A percentile compares a stretch with the other conserved stretches of the same genome.
Evolutionary conservation across 1,284 basidiomycete genomes (phyloP).

Genomic region (Trichosporon asahii): DNA sequence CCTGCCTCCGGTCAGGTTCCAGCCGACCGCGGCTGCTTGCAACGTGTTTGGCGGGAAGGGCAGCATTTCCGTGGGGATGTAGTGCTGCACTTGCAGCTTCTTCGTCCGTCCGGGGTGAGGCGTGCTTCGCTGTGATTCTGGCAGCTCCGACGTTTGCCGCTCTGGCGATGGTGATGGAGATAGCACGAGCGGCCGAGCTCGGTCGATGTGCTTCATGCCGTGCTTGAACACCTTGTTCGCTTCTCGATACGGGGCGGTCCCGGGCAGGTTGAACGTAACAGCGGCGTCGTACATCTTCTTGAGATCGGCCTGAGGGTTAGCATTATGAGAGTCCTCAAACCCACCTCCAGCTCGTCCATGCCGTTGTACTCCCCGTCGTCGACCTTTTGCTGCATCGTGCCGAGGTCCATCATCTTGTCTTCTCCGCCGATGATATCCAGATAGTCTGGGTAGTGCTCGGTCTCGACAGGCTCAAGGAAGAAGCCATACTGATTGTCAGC

Average conservation of each 20-base stretch:
- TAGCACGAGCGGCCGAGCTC: constrained; percentile 38
- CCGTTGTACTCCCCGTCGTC: constrained; percentile 41
- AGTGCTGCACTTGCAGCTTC: neutral
- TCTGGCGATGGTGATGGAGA: constrained; percentile 42
- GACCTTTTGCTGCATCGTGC: constrained; percentile 50
- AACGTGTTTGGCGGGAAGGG: constrained; percentile 43
- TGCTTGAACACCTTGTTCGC: constrained; percentile 39
- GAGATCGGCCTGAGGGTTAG: constrained; percentile 38
- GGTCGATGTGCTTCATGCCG: constrained; percentile 47
- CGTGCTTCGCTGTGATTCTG: constrained; percentile 17
- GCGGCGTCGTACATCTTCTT: constrained; percentile 42
- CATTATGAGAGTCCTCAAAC: constrained; percentile 4
- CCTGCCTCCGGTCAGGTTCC: constrained; percentile 48
- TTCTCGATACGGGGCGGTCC: constrained; percentile 42
- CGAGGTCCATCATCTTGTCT: constrained; percentile 51
- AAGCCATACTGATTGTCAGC: constrained; percentile 40
- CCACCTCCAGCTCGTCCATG: constrained; percentile 46
- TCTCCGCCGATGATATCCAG: constrained; percentile 46
- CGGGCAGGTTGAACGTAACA: constrained; percentile 45
- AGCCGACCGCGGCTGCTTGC: constrained; percentile 42
- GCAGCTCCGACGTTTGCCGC: constrained; percentile 13
- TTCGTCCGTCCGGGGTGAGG: constrained; percentile 9
- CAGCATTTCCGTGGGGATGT: constrained; percentile 49
- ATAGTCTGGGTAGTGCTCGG: constrained; percentile 47
- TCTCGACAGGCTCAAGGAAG: constrained; percentile 47